phyloP scores from a whole-genome alignment of 2,329 filamentous ascomycete species.

The Cyphellophora attinorum region DNA sequence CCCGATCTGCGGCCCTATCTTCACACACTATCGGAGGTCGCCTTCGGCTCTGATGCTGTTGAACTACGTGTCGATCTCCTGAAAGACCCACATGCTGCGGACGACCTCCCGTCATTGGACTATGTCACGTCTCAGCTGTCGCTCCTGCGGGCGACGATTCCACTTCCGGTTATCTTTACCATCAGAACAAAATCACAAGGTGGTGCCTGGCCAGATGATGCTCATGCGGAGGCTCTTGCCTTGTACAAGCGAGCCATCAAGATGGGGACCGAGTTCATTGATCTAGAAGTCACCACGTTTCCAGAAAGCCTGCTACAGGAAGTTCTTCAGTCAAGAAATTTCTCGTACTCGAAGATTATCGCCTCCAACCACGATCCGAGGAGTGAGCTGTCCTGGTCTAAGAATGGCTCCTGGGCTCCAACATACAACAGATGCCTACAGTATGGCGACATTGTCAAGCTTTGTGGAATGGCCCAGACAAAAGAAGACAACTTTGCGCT shows the following conservation, averaged over 20 bases:
- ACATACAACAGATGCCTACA: constrained; percentile 85
- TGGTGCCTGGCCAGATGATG: constrained; percentile 73
- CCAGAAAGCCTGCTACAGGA: constrained; percentile 64
- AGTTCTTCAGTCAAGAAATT: constrained; percentile 49
- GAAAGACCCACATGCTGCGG: constrained; percentile 53
- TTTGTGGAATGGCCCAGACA: constrained; percentile 68
- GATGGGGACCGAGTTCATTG: constrained; percentile 83
- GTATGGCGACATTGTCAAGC: constrained; percentile 87
- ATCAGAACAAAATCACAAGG: constrained; percentile 78
- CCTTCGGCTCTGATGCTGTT: constrained; percentile 82
- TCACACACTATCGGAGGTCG: constrained; percentile 59
- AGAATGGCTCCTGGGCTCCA: constrained; percentile 79
- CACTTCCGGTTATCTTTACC: constrained; percentile 83
- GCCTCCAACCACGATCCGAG: constrained; percentile 89
- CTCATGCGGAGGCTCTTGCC: constrained; percentile 57
- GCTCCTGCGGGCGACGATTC: constrained; percentile 60
- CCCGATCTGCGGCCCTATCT: constrained; percentile 59
- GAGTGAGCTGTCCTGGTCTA: constrained; percentile 68
- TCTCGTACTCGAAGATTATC: constrained; percentile 72
- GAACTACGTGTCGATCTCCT: constrained; percentile 90
- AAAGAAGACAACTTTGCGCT: constrained; percentile 83
- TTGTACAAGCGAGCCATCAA: constrained; percentile 73
- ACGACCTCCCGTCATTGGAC: constrained; percentile 55
- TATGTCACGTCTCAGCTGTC: constrained; percentile 77
- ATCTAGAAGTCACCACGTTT: constrained; percentile 75